Evolutionary conservation across 2,329 filamentous ascomycete species (phyloP), one percentile per base, ranked within the genome.

Genomic region (Harringtonia lauricola): DNA sequence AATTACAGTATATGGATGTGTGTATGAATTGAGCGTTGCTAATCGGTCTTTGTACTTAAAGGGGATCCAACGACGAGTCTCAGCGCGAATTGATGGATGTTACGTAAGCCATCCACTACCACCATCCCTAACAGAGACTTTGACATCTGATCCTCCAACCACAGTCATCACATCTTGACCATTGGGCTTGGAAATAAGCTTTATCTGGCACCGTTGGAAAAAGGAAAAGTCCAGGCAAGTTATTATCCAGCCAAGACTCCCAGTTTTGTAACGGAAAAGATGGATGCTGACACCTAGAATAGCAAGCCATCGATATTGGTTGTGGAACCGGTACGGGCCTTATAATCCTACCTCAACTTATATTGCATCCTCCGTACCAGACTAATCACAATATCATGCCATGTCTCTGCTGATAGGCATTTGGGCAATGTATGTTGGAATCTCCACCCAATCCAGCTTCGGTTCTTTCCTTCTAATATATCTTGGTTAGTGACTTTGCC

Each of bases 401-500:
- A n/a, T n/a, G n/a, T n/a, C n/a, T n/a, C n/a, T n/a, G n/a, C 18
- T 34, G 19, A 36, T 44, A 22, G 34, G 36, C 19, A 47, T 72
- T 43, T 76, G 72, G 73, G 67, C 70, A 9, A 51, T 57, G 51
- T 50, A 47, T 8, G 47, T 39, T 17, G 15, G 3, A 6, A 12
- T n/a, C n/a, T n/a, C n/a, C n/a, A n/a, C n/a, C n/a, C n/a, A n/a
- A n/a, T n/a, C n/a, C n/a, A n/a, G n/a, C n/a, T n/a, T n/a, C n/a
- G n/a, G n/a, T n/a, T n/a, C n/a, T n/a, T n/a, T n/a, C n/a, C n/a
- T n/a, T n/a, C n/a, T n/a, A n/a, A n/a, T n/a, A n/a, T n/a, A n/a
- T n/a, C n/a, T n/a, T n/a, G n/a, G n/a, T n/a, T 41, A 77, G 78
- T 48, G 74, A 76, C 49, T 59, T 64, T 43, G 57, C 64, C 49